Evolutionary conservation across 78 protist species (phyloP).

Genomic region (Protostelium mycophagum): DNA sequence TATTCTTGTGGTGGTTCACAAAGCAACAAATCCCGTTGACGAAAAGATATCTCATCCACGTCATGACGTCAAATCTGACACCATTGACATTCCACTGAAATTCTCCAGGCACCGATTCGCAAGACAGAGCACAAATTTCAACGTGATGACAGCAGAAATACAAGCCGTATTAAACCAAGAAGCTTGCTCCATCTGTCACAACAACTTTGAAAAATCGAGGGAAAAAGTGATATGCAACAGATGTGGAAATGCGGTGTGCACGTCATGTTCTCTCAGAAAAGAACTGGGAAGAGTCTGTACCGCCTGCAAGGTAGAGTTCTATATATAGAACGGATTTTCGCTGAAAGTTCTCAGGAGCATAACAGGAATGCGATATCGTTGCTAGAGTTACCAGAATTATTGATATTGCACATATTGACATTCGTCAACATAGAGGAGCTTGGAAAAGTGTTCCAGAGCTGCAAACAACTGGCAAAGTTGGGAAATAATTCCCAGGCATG

Average conservation of each 20-base stretch:
- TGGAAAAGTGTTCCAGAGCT: background rate
- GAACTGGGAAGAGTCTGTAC: background rate
- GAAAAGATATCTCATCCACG: background rate
- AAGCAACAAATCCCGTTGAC: background rate
- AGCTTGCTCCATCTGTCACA: background rate
- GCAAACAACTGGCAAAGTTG: background rate
- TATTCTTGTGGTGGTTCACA: no score
- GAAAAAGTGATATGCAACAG: background rate
- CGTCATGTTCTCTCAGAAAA: background rate
- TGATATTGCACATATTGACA: background rate
- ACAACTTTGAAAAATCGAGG: background rate
- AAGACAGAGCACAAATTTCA: no score
- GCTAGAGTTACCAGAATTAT: background rate
- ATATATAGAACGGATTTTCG: no score
- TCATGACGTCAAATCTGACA: background rate
- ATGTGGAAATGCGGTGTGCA: background rate
- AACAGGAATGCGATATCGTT: background rate
- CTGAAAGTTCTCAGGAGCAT: background rate
- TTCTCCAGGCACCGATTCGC: no score
- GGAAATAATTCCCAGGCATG: background rate
- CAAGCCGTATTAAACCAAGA: background rate
- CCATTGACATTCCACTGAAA: background rate
- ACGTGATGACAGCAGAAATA: no score
- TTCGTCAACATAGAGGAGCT: background rate
- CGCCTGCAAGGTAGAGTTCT: background rate